These are phyloP conservation scores for Comarum palustre DNA, from an alignment of 306 rosid genomes.

Conservation along the genomic window DNA sequence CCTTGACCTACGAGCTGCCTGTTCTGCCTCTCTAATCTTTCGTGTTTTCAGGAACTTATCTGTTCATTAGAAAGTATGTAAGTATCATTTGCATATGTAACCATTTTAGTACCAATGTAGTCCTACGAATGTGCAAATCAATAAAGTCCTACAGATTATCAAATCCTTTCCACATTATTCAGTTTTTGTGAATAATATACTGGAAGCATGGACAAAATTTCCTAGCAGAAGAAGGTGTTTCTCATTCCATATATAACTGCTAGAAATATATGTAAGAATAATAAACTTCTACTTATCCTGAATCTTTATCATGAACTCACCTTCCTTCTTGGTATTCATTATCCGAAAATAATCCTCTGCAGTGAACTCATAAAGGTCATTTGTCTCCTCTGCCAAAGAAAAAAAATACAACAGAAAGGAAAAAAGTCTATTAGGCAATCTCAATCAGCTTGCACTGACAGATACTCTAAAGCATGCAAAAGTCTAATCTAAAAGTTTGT, in stretches of 20 bases:
- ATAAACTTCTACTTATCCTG: background rate
- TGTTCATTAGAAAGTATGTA: slow-evolving; percentile 24
- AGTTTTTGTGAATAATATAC: background rate
- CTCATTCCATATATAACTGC: background rate
- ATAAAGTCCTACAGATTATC: background rate
- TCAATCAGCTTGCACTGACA: background rate
- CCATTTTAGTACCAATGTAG: background rate
- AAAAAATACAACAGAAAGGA: slow-evolving; percentile 3
- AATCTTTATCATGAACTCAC: slow-evolving; percentile 32
- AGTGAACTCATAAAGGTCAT: slow-evolving; percentile 72
- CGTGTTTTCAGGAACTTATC: slow-evolving; percentile 79
- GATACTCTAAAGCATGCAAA: background rate
- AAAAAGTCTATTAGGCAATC: slow-evolving; percentile 1
- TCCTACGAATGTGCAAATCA: background rate
- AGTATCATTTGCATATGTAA: background rate
- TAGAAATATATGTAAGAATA: background rate
- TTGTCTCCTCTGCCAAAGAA: slow-evolving; percentile 50
- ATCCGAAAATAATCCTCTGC: slow-evolving; percentile 66
- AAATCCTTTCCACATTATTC: background rate
- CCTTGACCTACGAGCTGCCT: slow-evolving; percentile 74
- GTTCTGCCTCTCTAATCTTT: slow-evolving; percentile 80
- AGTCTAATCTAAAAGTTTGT: background rate
- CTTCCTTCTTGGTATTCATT: slow-evolving; percentile 62
- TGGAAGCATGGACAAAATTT: background rate
- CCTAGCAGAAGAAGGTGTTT: background rate